Evolutionary conservation across 2,329 filamentous ascomycete species (phyloP).

Genomic region (Ciborinia camelliae): DNA sequence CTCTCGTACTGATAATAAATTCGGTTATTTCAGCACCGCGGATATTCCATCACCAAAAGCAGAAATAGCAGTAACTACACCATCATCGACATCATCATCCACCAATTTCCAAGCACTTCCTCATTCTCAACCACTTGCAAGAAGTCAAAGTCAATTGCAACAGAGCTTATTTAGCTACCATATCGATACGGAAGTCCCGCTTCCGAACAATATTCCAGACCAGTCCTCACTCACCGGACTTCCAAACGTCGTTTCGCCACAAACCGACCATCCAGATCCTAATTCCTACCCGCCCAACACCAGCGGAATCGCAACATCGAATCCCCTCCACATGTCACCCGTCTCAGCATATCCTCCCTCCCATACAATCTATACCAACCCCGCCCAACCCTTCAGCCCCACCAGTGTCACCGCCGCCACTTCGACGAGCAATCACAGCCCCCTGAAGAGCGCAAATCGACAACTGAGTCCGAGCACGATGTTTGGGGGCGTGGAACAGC

Average conservation of each 20-base stretch:
- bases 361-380: neutral
- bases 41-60: slow-evolving; percentile 38
- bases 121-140: slow-evolving; percentile 16
- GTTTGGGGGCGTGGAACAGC: slow-evolving; percentile 57
- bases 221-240: neutral
- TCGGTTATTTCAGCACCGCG: slow-evolving; percentile 60
- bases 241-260: neutral
- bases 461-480: slow-evolving; percentile 48
- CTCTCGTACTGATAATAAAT: slow-evolving; percentile 75
- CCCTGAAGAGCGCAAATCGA: slow-evolving; percentile 12
- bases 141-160: slow-evolving; percentile 30
- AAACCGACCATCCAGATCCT: slow-evolving; percentile 5
- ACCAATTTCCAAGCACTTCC: slow-evolving; percentile 18
- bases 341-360: neutral
- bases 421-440: neutral
- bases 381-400: neutral
- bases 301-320: neutral
- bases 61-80: slow-evolving; percentile 31
- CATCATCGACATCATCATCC: slow-evolving; percentile 30
- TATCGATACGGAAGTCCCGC: neutral
- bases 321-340: slow-evolving; percentile 5
- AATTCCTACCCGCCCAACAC: neutral
- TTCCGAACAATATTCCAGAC: neutral
- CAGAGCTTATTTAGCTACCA: slow-evolving; percentile 35
- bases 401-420: neutral